phyloP scores from a whole-genome alignment of 805 yeast genomes.

The Ogataea corticis region DNA sequence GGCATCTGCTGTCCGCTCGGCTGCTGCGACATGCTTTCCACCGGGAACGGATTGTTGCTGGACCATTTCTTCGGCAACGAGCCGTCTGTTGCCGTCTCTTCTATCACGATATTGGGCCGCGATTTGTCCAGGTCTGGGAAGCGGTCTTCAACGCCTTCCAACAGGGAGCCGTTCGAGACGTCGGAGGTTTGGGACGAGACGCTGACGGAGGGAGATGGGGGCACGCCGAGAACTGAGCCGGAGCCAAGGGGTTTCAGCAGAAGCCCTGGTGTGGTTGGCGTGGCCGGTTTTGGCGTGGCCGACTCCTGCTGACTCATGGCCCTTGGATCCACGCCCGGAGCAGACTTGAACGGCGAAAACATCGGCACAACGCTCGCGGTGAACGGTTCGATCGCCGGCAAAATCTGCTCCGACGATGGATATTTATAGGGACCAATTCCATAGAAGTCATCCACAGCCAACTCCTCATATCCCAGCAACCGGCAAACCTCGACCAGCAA shows the following conservation, averaged over 20 bases:
- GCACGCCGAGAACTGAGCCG: conserved; percentile 10
- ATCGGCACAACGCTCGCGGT: conserved; percentile 32
- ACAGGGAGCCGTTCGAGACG: conserved; percentile 11
- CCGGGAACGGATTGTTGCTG: conserved; percentile 30
- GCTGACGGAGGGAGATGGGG: conserved; percentile 24
- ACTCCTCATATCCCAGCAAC: conserved; percentile 52
- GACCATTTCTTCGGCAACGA: conserved; percentile 21
- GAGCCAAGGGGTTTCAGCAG: conserved; percentile 9
- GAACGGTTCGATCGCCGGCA: conserved; percentile 32
- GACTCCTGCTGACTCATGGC: conserved; percentile 37
- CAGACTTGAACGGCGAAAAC: conserved; percentile 35
- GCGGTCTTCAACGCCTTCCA: conserved; percentile 50
- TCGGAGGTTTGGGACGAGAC: conserved; percentile 7
- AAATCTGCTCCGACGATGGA: conserved; percentile 29
- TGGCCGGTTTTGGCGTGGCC: too few species aligned
- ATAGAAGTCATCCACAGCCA: conserved; percentile 33
- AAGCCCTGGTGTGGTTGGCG: too few species aligned
- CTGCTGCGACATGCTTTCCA: conserved; percentile 9
- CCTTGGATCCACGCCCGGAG: conserved; percentile 42
- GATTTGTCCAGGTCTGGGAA: conserved; percentile 36
- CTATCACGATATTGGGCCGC: conserved; percentile 16
- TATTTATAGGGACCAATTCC: conserved; percentile 32
- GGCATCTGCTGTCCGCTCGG: too few species aligned
- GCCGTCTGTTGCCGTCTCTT: conserved; percentile 2
- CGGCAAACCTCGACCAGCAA: conserved; percentile 63